phyloP scores from a whole-genome alignment of 108 stramenopile species.

The Epipyxis sp. region DNA sequence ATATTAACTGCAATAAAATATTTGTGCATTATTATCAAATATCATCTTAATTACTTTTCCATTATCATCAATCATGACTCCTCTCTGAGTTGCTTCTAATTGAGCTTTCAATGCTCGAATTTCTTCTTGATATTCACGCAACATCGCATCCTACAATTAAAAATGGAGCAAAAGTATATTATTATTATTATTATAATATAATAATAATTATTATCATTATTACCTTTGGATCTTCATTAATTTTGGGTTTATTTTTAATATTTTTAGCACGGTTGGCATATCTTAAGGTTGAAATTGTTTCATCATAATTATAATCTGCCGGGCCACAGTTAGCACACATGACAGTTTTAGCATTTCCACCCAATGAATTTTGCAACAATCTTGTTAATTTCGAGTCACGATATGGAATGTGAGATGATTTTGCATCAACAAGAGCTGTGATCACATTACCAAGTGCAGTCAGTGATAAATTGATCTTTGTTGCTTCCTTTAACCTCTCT shows the following conservation, averaged over 20 bases:
- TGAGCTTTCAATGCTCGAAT: slow-evolving; percentile 53
- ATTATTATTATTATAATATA: too few species aligned
- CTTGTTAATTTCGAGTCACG: slow-evolving; percentile 97
- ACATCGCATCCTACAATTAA: slow-evolving; percentile 90
- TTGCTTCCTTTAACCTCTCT: slow-evolving; percentile 79
- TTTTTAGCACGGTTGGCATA: slow-evolving; percentile 98
- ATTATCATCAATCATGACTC: slow-evolving; percentile 42
- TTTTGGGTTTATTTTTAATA: slow-evolving; percentile 97
- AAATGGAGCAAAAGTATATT: too few species aligned
- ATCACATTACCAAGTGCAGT: slow-evolving; percentile 78
- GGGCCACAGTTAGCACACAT: slow-evolving; percentile 95
- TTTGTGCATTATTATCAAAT: too few species aligned
- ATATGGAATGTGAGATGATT: slow-evolving; percentile 92
- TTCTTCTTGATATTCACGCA: slow-evolving; percentile 77
- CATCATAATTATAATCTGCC: slow-evolving; percentile 95
- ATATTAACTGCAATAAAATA: too few species aligned
- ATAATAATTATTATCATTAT: too few species aligned
- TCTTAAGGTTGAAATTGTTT: slow-evolving; percentile 89
- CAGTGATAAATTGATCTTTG: slow-evolving; percentile 72
- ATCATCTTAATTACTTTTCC: slow-evolving; percentile 23
- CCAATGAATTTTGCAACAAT: slow-evolving; percentile 92
- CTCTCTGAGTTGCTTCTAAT: slow-evolving; percentile 29
- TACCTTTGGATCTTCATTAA: slow-evolving; percentile 97
- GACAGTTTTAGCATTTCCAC: slow-evolving; percentile 85
- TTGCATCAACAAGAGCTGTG: slow-evolving; percentile 84